Evolutionary conservation across 192 early-diverging fungal genomes (phyloP).

Genomic region (Phlyctochytrium arcticum): DNA sequence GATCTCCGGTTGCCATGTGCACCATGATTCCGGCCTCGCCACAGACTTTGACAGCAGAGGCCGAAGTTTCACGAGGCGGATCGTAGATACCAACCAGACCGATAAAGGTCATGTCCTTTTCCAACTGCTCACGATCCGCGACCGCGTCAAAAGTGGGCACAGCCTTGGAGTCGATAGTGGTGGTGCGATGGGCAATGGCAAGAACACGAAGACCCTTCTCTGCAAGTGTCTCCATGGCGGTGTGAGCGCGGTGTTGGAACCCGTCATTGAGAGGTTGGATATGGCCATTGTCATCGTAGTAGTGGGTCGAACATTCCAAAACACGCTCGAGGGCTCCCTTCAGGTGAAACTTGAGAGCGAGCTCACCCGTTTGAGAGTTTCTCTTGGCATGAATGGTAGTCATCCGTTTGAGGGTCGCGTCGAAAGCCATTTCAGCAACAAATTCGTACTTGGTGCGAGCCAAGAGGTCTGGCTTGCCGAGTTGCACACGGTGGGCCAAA

Average conservation of each 20-base stretch:
- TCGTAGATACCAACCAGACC: slow-evolving; percentile 86
- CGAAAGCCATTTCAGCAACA: slow-evolving; percentile 33
- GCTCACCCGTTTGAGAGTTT: background rate
- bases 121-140: background rate
- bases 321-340: slow-evolving; percentile 19
- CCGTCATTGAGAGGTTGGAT: background rate
- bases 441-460: background rate
- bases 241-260: background rate
- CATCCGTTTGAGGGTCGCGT: slow-evolving; percentile 38
- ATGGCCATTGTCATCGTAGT: slow-evolving; percentile 1
- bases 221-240: background rate
- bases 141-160: background rate
- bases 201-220: slow-evolving; percentile 15
- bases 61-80: slow-evolving; percentile 76
- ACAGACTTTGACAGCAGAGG: slow-evolving; percentile 73
- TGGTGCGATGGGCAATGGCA: slow-evolving; percentile 13
- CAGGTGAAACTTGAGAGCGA: slow-evolving; percentile 4
- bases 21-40: slow-evolving; percentile 80
- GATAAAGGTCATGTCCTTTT: slow-evolving; percentile 26
- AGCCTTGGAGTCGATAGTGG: background rate
- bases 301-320: background rate
- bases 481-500: slow-evolving; percentile 19
- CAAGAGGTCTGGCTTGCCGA: background rate
- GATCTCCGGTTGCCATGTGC: slow-evolving; percentile 76
- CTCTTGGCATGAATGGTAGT: slow-evolving; percentile 24